phyloP scores from a whole-genome alignment of 257 asterid genomes.

The Ilex aquifolium region DNA sequence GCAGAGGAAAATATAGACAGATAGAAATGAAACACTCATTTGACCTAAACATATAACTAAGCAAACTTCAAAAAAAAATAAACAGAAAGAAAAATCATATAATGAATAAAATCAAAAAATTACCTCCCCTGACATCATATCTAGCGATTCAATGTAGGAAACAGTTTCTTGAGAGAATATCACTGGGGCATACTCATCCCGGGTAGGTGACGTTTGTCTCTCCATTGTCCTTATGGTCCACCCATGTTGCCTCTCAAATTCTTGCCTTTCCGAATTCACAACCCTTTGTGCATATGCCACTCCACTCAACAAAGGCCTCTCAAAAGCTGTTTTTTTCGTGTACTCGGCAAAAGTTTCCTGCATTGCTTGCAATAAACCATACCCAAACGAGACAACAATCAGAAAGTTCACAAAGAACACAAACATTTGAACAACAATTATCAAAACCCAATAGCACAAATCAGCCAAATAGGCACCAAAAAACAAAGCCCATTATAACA shows the following conservation, averaged over 20 bases:
- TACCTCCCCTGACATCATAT: conserved; percentile 99
- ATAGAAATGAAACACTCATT: background rate
- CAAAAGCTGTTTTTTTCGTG: conserved; percentile 85
- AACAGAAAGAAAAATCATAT: background rate
- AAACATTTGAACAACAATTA: too few species aligned
- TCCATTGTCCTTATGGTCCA: conserved; percentile 88
- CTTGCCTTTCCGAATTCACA: conserved; percentile 57
- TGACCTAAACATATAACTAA: background rate
- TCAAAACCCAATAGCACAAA: too few species aligned
- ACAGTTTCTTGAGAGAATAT: conserved; percentile 89
- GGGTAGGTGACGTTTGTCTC: conserved; percentile 69
- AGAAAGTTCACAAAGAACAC: too few species aligned
- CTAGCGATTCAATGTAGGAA: conserved; percentile 76
- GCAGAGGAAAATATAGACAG: background rate
- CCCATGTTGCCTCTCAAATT: conserved; percentile 70
- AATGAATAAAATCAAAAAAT: background rate
- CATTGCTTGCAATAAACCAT: conserved; percentile 15
- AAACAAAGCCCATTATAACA: too few species aligned
- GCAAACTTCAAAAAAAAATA: background rate
- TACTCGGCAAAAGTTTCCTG: conserved; percentile 89
- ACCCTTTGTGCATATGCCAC: conserved; percentile 93
- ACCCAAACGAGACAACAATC: background rate
- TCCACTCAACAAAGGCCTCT: conserved; percentile 91
- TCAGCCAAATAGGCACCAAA: too few species aligned
- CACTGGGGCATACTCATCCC: conserved; percentile 90